Evolutionary conservation across 371 early-diverging fungal genomes (phyloP).

Genomic region (Rhizomucor pusillus): DNA sequence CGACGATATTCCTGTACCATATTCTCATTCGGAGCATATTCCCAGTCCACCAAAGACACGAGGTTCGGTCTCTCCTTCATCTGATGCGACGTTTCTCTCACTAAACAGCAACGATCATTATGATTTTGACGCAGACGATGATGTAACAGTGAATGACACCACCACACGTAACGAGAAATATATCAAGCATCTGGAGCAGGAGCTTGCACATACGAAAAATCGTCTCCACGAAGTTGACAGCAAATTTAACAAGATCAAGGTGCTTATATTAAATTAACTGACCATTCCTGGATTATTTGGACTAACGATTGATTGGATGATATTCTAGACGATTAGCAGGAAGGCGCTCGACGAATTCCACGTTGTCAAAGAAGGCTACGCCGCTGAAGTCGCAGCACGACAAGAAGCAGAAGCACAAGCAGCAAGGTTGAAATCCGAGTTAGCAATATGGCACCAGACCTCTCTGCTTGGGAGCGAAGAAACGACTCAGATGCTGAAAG

Average conservation of each 20-base stretch:
- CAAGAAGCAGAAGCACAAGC: constrained; percentile 30
- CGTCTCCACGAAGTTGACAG: constrained; percentile 32
- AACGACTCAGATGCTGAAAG: constrained; percentile 23
- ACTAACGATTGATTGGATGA: not conserved
- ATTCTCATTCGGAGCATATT: no score
- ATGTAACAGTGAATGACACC: constrained; percentile 2
- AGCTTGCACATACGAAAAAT: constrained; percentile 25
- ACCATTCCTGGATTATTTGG: not conserved
- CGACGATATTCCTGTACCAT: not conserved
- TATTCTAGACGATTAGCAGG: constrained; percentile 37
- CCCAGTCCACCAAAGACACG: constrained; percentile 17
- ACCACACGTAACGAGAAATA: constrained; percentile 1
- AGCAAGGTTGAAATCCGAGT: constrained; percentile 25
- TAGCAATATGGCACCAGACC: constrained; percentile 10
- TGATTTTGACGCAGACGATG: constrained; percentile 6
- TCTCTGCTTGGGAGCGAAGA: no score
- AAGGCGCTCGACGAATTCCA: constrained; percentile 49
- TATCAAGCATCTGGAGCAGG: constrained; percentile 13
- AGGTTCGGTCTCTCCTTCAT: constrained; percentile 12
- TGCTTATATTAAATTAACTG: constrained; percentile 10
- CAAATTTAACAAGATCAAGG: constrained; percentile 48
- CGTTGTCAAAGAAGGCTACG: constrained; percentile 42
- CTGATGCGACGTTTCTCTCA: constrained; percentile 13
- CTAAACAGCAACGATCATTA: constrained; percentile 10
- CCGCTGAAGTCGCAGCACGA: constrained; percentile 34